Conservation (phyloP, 2,329 filamentous ascomycete species). For the Hypoxylon sp. region DNA sequence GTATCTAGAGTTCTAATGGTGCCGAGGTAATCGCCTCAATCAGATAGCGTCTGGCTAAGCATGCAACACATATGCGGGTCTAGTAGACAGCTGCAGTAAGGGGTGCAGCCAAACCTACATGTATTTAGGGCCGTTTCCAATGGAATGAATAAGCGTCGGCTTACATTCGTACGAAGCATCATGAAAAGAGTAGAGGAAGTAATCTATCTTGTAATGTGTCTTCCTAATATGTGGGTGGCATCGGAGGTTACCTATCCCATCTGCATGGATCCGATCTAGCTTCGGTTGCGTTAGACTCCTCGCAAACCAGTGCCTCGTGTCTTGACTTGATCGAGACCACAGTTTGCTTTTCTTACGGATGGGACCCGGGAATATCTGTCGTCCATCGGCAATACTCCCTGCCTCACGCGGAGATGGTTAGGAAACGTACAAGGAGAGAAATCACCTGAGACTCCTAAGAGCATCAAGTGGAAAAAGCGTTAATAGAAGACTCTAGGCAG, state of each 20-base stretch:
- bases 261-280: constrained; percentile 12
- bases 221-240: constrained; percentile 5
- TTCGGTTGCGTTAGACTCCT: constrained; percentile 10
- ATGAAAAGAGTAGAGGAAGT: not conserved
- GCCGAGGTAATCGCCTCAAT: constrained; percentile 25
- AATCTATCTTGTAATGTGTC: not conserved
- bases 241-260: constrained; percentile 14
- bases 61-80: constrained; percentile 20
- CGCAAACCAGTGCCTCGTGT: constrained; percentile 8
- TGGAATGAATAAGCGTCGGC: constrained; percentile 2
- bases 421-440: not conserved
- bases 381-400: constrained; percentile 16
- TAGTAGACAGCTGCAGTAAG: constrained; percentile 7
- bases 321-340: constrained; percentile 24
- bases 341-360: constrained; percentile 17
- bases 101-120: constrained; percentile 9
- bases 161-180: not conserved
- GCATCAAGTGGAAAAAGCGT: not conserved
- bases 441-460: constrained; percentile 7
- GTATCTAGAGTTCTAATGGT: not conserved
- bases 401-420: not conserved
- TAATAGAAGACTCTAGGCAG: not conserved
- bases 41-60: not conserved
- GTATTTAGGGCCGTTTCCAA: constrained; percentile 1
- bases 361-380: constrained; percentile 10